Evolutionary conservation across 306 rosid species (phyloP).

Genomic region (Lithocarpus polystachyus): DNA sequence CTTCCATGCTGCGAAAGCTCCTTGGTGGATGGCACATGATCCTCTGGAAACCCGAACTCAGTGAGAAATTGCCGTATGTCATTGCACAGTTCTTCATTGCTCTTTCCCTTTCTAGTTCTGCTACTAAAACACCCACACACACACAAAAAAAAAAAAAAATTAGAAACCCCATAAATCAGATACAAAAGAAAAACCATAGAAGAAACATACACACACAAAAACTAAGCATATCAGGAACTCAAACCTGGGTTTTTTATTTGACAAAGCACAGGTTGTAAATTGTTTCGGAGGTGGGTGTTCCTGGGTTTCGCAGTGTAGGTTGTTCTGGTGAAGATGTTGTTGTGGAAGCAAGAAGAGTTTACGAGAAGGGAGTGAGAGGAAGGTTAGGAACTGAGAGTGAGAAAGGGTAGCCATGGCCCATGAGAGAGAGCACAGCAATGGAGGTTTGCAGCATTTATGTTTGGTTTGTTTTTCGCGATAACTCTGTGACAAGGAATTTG

Average conservation of each 20-base stretch:
- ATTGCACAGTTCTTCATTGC: slow-evolving; percentile 66
- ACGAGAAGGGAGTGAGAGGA: slow-evolving; percentile 20
- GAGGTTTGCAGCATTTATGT: neutral
- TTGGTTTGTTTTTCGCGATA: neutral
- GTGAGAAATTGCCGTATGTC: slow-evolving; percentile 62
- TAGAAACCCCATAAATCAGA: neutral
- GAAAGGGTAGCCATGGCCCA: slow-evolving; percentile 49
- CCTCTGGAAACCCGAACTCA: slow-evolving; percentile 60
- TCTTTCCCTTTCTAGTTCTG: slow-evolving; percentile 53
- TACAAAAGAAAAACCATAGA: neutral
- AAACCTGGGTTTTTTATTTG: slow-evolving; percentile 44
- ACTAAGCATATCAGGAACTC: neutral
- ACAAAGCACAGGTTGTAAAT: slow-evolving; percentile 30
- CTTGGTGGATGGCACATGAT: slow-evolving; percentile 69
- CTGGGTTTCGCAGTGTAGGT: slow-evolving; percentile 8
- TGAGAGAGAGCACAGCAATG: neutral
- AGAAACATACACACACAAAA: neutral
- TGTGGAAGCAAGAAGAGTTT: slow-evolving; percentile 30
- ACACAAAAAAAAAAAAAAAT: neutral
- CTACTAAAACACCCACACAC: slow-evolving; percentile 30
- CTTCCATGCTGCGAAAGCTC: slow-evolving; percentile 79
- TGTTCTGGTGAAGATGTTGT: slow-evolving; percentile 12
- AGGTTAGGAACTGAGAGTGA: slow-evolving; percentile 25
- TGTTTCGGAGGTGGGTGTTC: slow-evolving; percentile 11
- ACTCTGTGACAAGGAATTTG: neutral